A percentile compares a stretch with the other conserved stretches of the same genome.
These are phyloP conservation scores for Avena eriantha DNA, from an alignment of 176 grass and related monocot genomes.

Conservation along the genomic window DNA sequence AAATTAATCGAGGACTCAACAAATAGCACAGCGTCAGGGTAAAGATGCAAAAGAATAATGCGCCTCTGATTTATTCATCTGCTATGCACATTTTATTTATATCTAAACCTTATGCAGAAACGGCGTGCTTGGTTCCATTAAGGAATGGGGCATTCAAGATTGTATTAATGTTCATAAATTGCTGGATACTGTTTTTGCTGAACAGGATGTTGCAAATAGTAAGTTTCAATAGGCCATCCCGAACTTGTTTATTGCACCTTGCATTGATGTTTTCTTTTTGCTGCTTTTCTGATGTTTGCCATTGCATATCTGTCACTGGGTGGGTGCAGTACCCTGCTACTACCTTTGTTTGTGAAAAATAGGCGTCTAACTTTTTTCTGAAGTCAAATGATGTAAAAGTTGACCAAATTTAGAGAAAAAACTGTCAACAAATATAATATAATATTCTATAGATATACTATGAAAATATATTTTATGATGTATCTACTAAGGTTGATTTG, in stretches of 20 bases:
- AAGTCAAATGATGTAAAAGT: too few relatives aligned
- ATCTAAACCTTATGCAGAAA: slow-evolving; percentile 50
- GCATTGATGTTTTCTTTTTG: slow-evolving; percentile 19
- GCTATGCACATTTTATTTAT: slow-evolving; percentile 20
- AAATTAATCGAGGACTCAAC: slow-evolving; percentile 95
- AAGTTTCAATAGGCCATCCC: slow-evolving; percentile 45
- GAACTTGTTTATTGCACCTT: slow-evolving; percentile 53
- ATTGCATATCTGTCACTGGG: slow-evolving; percentile 2
- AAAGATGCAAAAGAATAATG: slow-evolving; percentile 36
- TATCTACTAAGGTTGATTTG: too few relatives aligned
- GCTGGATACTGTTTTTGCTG: slow-evolving; percentile 65
- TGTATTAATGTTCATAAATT: slow-evolving; percentile 91
- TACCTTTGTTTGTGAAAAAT: too few relatives aligned
- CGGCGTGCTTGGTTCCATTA: slow-evolving; percentile 58
- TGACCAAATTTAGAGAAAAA: too few relatives aligned
- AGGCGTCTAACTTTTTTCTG: too few relatives aligned
- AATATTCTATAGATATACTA: too few relatives aligned
- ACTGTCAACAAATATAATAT: too few relatives aligned
- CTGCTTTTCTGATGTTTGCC: neutral
- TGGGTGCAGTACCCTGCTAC: neutral
- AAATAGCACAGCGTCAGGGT: slow-evolving; percentile 74
- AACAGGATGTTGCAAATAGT: slow-evolving; percentile 74
- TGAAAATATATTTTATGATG: too few relatives aligned
- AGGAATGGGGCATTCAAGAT: slow-evolving; percentile 79
- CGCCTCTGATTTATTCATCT: slow-evolving; percentile 1